Conservation (phyloP, 495 filamentous ascomycete genomes). For the Diplogelasinospora grovesii region DNA sequence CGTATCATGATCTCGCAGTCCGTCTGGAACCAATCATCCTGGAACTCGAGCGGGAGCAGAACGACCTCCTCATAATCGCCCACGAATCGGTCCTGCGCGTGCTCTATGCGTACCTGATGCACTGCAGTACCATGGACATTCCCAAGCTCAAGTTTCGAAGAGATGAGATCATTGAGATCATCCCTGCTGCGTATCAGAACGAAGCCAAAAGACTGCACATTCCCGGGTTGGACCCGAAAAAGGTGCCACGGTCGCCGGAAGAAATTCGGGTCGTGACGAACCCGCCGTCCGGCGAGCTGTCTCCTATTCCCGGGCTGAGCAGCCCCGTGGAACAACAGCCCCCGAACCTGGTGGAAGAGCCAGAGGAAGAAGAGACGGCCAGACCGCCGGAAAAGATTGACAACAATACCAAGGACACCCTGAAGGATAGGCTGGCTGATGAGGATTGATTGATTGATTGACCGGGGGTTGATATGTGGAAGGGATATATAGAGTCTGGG, state of each 20-base stretch:
- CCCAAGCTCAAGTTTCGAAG: conserved; percentile 90
- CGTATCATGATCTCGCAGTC: conserved; percentile 96
- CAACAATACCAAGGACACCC: conserved; percentile 37
- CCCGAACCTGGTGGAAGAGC: not conserved
- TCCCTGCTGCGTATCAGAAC: conserved; percentile 95
- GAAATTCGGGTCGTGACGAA: conserved; percentile 73
- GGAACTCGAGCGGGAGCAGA: conserved; percentile 93
- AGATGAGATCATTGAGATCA: conserved; percentile 97
- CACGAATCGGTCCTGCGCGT: conserved; percentile 96
- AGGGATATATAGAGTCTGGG: too few relatives aligned
- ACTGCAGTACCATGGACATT: conserved; percentile 93
- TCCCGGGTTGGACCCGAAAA: conserved; percentile 40
- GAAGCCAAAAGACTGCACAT: conserved; percentile 76
- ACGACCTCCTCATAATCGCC: conserved; percentile 94
- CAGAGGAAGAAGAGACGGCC: conserved; percentile 16
- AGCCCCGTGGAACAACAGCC: conserved; percentile 30
- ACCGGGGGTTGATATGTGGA: too few relatives aligned
- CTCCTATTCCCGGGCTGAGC: conserved; percentile 28
- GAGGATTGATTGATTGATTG: conserved; percentile 40
- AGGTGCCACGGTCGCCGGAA: conserved; percentile 64
- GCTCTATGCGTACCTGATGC: conserved; percentile 97
- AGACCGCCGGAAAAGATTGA: conserved; percentile 40
- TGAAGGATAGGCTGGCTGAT: conserved; percentile 41
- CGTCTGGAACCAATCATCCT: conserved; percentile 98
- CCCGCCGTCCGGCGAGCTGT: conserved; percentile 17